Base-by-base conservation (phyloP, 192 early-diverging fungal species). In the Podila epicladia region DNA sequence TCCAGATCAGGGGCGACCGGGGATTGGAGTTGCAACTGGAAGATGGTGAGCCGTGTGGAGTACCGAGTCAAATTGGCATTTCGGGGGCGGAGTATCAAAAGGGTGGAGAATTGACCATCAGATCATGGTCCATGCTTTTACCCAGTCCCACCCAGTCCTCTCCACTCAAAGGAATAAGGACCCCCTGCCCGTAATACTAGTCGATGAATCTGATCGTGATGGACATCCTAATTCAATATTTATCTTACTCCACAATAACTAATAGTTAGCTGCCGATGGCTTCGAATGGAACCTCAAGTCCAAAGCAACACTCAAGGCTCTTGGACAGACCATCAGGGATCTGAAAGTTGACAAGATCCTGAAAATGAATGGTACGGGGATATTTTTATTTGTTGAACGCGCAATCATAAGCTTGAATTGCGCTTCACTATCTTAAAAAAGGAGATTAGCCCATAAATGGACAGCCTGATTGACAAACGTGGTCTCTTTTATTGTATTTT, bases 281-380 rank as follows among this genome's bases (percentile, higher is more conserved):
- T 78, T 71, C 45, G 62, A 32, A 0, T 78, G 75, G 75, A 71
- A 53, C 8, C 51, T 78, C 32, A 71, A 33, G 35, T 71, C 69
- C 26, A 78, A 65, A 13, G 75, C 75, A 3, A 78, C 75, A 7
- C 75, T 78, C 65, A 78, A 71, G 24, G 69, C 75, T 19, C 48
- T 78, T 2, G 75, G 75, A 3, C 75, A 62, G 51, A 71, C 75
- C 13, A 78, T 78, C 45, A 78, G 71, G 51, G 29, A 78, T 26
- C 69, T 78, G 29, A 49, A 78, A 3, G 64, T 78, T 29, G 64
- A 78, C 55, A 78, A 78, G 57, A 64, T 62, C 20, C 19, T 78
- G 33, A 71, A 71, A 9, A 78, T 78, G 75, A 78, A 71, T 28
- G 69, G 75, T 78, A 71, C 9, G 59, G 31, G 29, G 17, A 51